phyloP scores from a whole-genome alignment of 1,284 basidiomycete species.

The Boletus semigastroideus region DNA sequence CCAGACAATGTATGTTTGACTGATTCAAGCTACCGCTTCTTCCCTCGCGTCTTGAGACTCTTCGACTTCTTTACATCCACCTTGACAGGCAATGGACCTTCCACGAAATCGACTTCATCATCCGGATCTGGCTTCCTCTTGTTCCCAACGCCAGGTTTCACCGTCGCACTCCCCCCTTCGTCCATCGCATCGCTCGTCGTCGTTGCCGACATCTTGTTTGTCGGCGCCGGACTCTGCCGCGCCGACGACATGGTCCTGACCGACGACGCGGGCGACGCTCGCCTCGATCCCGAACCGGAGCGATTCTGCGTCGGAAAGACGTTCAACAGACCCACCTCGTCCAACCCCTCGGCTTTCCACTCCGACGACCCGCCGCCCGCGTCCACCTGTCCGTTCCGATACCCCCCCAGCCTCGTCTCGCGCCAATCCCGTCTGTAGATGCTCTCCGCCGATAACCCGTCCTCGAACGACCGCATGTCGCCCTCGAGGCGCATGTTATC shows the following conservation, averaged over 20 bases:
- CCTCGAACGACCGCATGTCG: conserved; percentile 59
- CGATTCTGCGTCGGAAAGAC: conserved; percentile 19
- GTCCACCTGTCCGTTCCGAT: conserved; percentile 16
- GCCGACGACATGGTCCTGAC: conserved; percentile 42
- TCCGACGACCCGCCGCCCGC: background rate
- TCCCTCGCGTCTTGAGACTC: conserved; percentile 36
- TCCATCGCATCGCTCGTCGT: conserved; percentile 44
- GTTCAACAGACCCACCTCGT: conserved; percentile 27
- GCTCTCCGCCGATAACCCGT: conserved; percentile 58
- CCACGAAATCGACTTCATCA: conserved; percentile 57
- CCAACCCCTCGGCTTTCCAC: conserved; percentile 36
- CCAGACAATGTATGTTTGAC: no score
- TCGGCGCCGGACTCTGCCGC: conserved; percentile 43
- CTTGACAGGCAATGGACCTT: conserved; percentile 43
- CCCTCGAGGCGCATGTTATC: conserved; percentile 36
- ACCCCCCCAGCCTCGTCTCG: conserved; percentile 49
- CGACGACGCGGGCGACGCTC: conserved; percentile 49
- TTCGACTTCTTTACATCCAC: conserved; percentile 33
- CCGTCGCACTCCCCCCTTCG: conserved; percentile 38
- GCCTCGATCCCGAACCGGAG: conserved; percentile 29
- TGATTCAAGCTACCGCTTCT: conserved; percentile 27
- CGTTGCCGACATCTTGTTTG: conserved; percentile 38
- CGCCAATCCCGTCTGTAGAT: conserved; percentile 74
- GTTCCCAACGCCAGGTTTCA: conserved; percentile 21
- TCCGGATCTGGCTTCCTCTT: conserved; percentile 53